These are phyloP conservation scores for Rhodotorula babjevae DNA, from an alignment of 768 basidiomycete genomes.

Conservation along the genomic window DNA sequence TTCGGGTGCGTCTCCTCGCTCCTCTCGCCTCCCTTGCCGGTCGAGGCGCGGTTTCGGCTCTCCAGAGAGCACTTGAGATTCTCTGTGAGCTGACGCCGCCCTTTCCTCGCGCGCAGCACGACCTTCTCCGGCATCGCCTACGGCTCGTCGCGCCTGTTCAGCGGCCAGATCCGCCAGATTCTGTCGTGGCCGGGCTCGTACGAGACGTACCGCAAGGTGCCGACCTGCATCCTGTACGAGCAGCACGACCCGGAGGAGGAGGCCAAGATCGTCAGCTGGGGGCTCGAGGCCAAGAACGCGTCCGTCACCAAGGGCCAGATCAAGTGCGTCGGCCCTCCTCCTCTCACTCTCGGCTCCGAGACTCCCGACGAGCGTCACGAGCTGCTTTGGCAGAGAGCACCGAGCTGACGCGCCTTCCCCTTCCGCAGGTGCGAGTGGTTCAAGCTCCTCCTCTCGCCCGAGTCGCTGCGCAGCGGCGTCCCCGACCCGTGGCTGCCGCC, in stretches of 20 bases:
- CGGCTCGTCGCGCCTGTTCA: conserved; percentile 68
- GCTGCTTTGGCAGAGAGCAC: no score
- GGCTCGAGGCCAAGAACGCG: conserved; percentile 76
- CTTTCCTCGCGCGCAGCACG: conserved; percentile 13
- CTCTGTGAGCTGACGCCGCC: no score
- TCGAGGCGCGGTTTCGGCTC: not conserved
- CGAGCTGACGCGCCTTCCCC: not conserved
- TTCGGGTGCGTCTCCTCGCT: conserved; percentile 4
- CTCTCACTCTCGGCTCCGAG: no score
- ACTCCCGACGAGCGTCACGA: not conserved
- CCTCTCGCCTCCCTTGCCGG: not conserved
- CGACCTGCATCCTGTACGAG: conserved; percentile 72
- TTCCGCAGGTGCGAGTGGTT: conserved; percentile 53
- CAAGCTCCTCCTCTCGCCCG: conserved; percentile 63
- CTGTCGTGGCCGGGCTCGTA: conserved; percentile 78
- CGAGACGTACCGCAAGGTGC: conserved; percentile 60
- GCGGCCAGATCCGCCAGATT: conserved; percentile 75
- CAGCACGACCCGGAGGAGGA: conserved; percentile 52
- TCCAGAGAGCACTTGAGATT: no score
- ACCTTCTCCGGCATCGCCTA: conserved; percentile 53
- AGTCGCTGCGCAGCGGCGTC: conserved; percentile 16
- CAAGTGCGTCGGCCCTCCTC: conserved; percentile 52
- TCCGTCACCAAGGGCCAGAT: conserved; percentile 61
- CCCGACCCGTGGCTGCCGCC: conserved; percentile 54
- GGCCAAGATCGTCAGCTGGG: conserved; percentile 77